phyloP scores from a whole-genome alignment of 2,329 filamentous ascomycete genomes.

The Penicillium psychrosexuale region DNA sequence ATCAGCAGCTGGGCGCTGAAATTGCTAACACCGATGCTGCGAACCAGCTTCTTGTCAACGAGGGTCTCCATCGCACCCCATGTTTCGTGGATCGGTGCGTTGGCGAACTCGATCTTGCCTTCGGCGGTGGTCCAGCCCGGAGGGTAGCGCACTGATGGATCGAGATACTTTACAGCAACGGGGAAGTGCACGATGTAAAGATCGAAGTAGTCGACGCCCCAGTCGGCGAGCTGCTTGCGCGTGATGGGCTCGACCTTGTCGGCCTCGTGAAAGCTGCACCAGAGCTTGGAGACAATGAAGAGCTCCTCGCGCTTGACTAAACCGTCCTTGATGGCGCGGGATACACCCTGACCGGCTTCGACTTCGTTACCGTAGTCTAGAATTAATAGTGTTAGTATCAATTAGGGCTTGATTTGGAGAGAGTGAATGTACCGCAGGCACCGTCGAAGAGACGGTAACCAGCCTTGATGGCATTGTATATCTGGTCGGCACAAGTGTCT shows the following conservation, averaged over 20 bases:
- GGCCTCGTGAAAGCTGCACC: conserved; percentile 85
- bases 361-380: conserved; percentile 80
- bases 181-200: conserved; percentile 89
- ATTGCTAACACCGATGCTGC: conserved; percentile 77
- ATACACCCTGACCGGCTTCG: conserved; percentile 72
- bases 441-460: conserved; percentile 62
- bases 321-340: conserved; percentile 75
- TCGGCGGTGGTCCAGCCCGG: conserved; percentile 70
- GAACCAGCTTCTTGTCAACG: conserved; percentile 65
- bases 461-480: conserved; percentile 68
- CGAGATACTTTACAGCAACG: conserved; percentile 78
- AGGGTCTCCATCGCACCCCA: conserved; percentile 78
- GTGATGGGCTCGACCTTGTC: conserved; percentile 73
- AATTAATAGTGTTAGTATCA: neutral
- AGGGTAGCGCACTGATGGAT: conserved; percentile 74
- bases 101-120: conserved; percentile 61
- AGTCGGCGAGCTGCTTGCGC: conserved; percentile 74
- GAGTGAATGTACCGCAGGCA: conserved; percentile 50
- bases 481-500: conserved; percentile 67
- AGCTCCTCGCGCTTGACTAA: conserved; percentile 80
- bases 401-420: neutral
- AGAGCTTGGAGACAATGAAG: conserved; percentile 90
- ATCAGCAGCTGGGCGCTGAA: conserved; percentile 75
- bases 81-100: conserved; percentile 73
- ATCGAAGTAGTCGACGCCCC: conserved; percentile 85